phyloP scores from a whole-genome alignment of 495 filamentous ascomycete species.

The Penicillium flavigenum region DNA sequence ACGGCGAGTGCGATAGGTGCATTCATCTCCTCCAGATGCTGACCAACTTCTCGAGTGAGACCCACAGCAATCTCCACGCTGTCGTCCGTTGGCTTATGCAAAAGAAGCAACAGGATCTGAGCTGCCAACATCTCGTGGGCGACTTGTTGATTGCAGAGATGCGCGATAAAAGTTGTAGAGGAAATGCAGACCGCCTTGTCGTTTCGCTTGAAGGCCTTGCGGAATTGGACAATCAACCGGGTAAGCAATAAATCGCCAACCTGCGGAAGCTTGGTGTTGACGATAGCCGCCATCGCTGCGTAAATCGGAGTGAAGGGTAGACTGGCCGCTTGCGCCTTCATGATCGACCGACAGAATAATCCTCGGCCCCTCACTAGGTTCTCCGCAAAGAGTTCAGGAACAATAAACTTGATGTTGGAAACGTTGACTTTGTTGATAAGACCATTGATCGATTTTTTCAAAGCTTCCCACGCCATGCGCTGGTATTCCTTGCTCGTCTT shows the following conservation, averaged over 20 bases:
- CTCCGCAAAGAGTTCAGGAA: constrained; percentile 91
- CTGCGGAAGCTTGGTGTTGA: constrained; percentile 94
- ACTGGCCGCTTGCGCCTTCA: constrained; percentile 97
- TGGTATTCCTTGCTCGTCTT: constrained; percentile 96
- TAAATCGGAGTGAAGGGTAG: constrained; percentile 95
- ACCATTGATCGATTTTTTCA: constrained; percentile 99
- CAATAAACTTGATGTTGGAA: constrained; percentile 95
- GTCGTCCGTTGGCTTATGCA: constrained; percentile 94
- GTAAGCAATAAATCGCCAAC: constrained; percentile 89
- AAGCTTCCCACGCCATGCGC: constrained; percentile 97
- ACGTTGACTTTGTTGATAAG: constrained; percentile 98
- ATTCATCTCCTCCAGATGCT: constrained; percentile 93
- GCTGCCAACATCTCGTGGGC: constrained; percentile 90
- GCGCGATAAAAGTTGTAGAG: constrained; percentile 90
- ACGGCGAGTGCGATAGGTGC: constrained; percentile 79
- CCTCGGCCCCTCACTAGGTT: constrained; percentile 90
- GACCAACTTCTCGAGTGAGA: constrained; percentile 83
- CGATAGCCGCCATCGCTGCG: constrained; percentile 90
- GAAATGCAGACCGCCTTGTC: constrained; percentile 94
- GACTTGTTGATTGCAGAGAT: constrained; percentile 92
- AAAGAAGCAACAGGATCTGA: constrained; percentile 82
- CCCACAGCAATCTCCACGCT: constrained; percentile 97
- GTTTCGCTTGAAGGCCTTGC: constrained; percentile 93
- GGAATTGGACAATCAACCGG: constrained; percentile 85
- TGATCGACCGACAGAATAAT: constrained; percentile 89